Percentiles rank a stretch among this genome's conserved stretches.
phyloP scores from a whole-genome alignment of 208 protist genomes.

The Acanthamoeba royreba region DNA sequence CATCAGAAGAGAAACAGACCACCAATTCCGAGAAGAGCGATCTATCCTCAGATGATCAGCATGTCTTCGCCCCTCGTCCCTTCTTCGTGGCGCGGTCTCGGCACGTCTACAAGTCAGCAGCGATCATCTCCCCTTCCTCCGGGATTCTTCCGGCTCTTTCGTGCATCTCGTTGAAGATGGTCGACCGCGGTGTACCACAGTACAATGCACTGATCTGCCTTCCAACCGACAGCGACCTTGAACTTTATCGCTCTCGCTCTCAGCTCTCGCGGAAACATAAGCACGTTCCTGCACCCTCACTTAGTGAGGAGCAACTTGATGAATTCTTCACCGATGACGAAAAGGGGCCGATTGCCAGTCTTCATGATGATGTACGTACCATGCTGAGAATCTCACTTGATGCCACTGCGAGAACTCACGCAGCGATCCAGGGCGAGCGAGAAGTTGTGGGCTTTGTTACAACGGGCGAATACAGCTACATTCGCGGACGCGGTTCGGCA shows the following conservation, averaged over 20 bases:
- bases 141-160: not conserved
- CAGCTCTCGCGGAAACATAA: not conserved
- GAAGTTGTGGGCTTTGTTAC: not conserved
- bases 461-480: not conserved
- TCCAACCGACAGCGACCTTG: conserved; percentile 31
- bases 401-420: too few species aligned
- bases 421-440: not conserved
- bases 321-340: not conserved
- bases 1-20: not conserved
- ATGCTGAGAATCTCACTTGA: too few species aligned
- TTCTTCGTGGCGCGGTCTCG: not conserved
- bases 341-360: not conserved
- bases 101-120: not conserved
- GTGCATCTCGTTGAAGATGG: conserved; percentile 53
- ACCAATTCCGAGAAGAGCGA: not conserved
- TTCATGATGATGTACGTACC: not conserved
- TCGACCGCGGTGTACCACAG: conserved; percentile 28
- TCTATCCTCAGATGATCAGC: too few species aligned
- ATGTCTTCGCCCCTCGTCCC: not conserved
- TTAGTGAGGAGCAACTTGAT: not conserved
- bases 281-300: too few species aligned
- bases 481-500: not conserved
- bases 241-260: not conserved
- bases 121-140: conserved; percentile 5
- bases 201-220: conserved; percentile 57